Conservation (phyloP, 495 filamentous ascomycete species). For the Viridothelium virens region DNA sequence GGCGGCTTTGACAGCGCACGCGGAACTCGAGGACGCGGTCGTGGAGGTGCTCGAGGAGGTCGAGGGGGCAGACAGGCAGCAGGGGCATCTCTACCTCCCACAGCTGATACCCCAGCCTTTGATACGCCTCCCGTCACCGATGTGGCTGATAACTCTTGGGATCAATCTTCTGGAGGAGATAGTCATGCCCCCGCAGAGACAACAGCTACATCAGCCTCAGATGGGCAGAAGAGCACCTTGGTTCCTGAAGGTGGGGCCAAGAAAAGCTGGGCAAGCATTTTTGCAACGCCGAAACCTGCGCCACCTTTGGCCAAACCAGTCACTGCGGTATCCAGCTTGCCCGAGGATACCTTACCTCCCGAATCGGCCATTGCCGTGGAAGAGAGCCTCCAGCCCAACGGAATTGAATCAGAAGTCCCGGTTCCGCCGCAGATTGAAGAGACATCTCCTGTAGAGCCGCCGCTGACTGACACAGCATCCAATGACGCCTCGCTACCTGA, state of each 20-base stretch:
- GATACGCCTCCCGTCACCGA: constrained; percentile 23
- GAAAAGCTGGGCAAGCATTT: constrained; percentile 59
- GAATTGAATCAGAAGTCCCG: constrained; percentile 12
- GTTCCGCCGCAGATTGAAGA: constrained; percentile 11
- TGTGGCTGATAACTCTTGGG: constrained; percentile 26
- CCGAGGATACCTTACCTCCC: constrained; percentile 9
- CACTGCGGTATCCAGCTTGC: constrained; percentile 19
- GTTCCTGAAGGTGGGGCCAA: constrained; percentile 43
- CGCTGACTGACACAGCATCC: constrained; percentile 18
- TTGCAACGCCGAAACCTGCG: constrained; percentile 43
- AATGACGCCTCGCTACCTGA: constrained; percentile 27
- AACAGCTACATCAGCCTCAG: constrained; percentile 31
- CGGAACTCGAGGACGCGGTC: constrained; percentile 63
- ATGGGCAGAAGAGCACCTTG: constrained; percentile 39
- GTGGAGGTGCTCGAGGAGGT: constrained; percentile 61
- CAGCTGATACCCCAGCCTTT: constrained; percentile 33
- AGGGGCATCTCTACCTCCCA: constrained; percentile 29
- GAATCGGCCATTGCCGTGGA: constrained; percentile 20
- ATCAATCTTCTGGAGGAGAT: constrained; percentile 26
- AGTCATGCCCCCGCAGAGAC: constrained; percentile 22
- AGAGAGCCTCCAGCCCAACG: constrained; percentile 9
- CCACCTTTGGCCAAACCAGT: constrained; percentile 31
- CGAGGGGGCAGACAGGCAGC: constrained; percentile 39
- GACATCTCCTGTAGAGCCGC: constrained; percentile 21
- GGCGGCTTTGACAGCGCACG: constrained; percentile 58